Percentiles rank a stretch among this genome's conserved stretches.
These are phyloP conservation scores for Aspergillus funiculosus DNA, from an alignment of 495 filamentous ascomycete species.

Conservation along the genomic window DNA sequence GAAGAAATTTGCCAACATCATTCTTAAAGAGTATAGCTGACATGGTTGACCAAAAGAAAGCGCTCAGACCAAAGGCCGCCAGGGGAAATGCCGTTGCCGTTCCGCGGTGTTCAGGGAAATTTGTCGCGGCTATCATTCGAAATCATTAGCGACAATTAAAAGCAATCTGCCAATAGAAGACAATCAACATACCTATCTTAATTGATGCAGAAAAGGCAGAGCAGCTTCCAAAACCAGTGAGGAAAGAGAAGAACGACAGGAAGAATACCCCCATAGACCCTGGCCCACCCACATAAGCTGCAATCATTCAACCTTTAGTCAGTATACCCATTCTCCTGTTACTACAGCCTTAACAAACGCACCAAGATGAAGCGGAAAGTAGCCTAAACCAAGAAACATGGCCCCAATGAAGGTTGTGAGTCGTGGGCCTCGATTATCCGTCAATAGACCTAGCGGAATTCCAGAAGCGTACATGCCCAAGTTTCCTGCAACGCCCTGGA, in stretches of 20 bases:
- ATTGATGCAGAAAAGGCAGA: constrained; percentile 80
- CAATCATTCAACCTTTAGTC: background rate
- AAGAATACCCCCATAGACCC: constrained; percentile 59
- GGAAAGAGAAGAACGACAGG: constrained; percentile 73
- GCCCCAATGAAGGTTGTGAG: constrained; percentile 69
- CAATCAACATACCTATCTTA: constrained; percentile 56
- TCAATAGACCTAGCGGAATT: constrained; percentile 81
- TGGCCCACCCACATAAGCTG: constrained; percentile 46
- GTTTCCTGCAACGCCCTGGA: constrained; percentile 79
- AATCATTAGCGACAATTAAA: constrained; percentile 7
- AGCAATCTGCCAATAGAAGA: background rate
- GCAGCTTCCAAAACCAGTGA: constrained; percentile 84
- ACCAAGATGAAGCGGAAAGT: constrained; percentile 71
- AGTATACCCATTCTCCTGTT: background rate
- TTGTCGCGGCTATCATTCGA: constrained; percentile 61
- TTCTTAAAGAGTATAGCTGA: constrained; percentile 77
- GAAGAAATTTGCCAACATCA: constrained; percentile 71
- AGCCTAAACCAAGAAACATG: constrained; percentile 64
- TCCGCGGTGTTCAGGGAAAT: constrained; percentile 86
- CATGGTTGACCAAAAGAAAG: constrained; percentile 85
- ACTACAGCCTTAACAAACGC: constrained; percentile 16
- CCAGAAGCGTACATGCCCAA: constrained; percentile 92
- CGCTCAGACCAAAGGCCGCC: constrained; percentile 88
- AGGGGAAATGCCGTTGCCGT: constrained; percentile 92
- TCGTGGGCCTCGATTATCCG: constrained; percentile 77